A percentile compares a stretch with the other conserved stretches of the same genome.
phyloP scores from a whole-genome alignment of 306 rosid species.

The Oxytropis ochrocephala region DNA sequence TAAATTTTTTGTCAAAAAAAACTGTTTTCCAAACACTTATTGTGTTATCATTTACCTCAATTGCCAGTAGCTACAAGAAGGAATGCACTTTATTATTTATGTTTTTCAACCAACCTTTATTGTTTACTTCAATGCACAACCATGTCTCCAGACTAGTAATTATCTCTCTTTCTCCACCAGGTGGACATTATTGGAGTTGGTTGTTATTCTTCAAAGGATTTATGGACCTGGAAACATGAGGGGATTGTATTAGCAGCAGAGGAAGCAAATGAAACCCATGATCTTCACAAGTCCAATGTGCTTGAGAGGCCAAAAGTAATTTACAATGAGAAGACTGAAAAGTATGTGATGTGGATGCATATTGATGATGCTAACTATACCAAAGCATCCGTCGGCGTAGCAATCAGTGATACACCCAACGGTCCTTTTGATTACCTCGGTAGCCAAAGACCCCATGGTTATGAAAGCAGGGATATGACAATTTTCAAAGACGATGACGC shows the following conservation, averaged over 20 bases:
- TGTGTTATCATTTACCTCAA: background rate
- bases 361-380: conserved; percentile 91
- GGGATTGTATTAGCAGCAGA: conserved; percentile 86
- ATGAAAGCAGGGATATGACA: conserved; percentile 94
- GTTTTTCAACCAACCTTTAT: background rate
- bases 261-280: conserved; percentile 77
- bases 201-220: conserved; percentile 93
- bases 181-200: conserved; percentile 97
- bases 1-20: too few species aligned
- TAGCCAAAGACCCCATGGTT: conserved; percentile 89
- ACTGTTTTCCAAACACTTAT: background rate
- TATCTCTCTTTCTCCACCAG: conserved; percentile 32
- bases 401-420: conserved; percentile 69
- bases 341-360: conserved; percentile 99
- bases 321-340: conserved; percentile 71
- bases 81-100: background rate
- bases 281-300: conserved; percentile 83
- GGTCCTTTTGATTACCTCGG: conserved; percentile 85
- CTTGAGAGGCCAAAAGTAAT: conserved; percentile 96
- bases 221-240: conserved; percentile 95
- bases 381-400: conserved; percentile 82
- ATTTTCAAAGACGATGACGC: conserved; percentile 89
- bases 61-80: background rate
- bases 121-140: conserved; percentile 2
- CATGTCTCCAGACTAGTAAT: background rate